Evolutionary conservation across 2,329 filamentous ascomycete genomes (phyloP).

Genomic region (Tolypocladium tundrense): DNA sequence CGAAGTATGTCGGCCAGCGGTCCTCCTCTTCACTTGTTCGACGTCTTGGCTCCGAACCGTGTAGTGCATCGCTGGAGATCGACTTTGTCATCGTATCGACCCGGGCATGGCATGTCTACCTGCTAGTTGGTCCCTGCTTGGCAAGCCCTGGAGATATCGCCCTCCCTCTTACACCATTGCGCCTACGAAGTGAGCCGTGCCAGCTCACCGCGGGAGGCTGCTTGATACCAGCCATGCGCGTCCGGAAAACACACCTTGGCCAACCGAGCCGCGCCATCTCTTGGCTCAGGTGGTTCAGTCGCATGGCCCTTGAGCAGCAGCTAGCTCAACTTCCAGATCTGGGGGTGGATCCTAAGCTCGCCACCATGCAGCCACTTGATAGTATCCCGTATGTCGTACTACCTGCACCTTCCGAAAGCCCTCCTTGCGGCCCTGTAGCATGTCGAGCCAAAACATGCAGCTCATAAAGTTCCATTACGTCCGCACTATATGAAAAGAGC

Average conservation of each 20-base stretch:
- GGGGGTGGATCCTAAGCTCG: not conserved
- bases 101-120: not conserved
- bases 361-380: not conserved
- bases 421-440: not conserved
- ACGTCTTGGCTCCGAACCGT: not conserved
- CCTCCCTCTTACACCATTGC: not conserved
- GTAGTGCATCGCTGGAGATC: not conserved
- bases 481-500: not conserved
- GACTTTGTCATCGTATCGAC: not conserved
- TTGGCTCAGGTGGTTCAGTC: not conserved
- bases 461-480: no score
- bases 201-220: not conserved
- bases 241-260: not conserved
- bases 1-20: not conserved
- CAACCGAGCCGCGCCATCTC: not conserved
- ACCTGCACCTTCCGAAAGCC: not conserved
- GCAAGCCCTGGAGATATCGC: not conserved
- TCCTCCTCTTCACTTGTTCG: not conserved
- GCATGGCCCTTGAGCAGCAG: not conserved
- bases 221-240: not conserved
- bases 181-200: not conserved
- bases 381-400: not conserved
- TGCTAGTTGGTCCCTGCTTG: not conserved
- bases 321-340: not conserved
- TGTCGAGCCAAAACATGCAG: not conserved